Percentiles rank a stretch among this genome's conserved stretches.
Conservation (phyloP, 257 asterid species). For the Asclepias syriaca region DNA sequence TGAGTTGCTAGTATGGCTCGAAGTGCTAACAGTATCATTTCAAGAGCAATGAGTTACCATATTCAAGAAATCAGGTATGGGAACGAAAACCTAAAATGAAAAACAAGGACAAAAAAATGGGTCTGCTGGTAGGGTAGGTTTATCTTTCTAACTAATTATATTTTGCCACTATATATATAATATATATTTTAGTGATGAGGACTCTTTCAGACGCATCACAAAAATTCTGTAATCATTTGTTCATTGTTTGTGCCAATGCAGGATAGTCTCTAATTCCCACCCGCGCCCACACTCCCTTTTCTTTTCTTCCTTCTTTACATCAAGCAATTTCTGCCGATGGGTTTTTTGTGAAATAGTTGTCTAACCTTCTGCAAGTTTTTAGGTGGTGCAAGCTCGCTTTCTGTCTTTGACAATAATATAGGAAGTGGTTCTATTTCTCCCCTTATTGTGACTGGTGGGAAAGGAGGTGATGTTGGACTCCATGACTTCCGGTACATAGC, state of each 20-base stretch:
- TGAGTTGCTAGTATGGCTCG: background rate
- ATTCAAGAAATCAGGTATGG: background rate
- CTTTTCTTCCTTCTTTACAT: too few relatives aligned
- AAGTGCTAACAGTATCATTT: background rate
- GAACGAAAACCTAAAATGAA: too few relatives aligned
- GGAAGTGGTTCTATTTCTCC: conserved; percentile 97
- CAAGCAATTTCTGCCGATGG: background rate
- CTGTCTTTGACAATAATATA: conserved; percentile 85
- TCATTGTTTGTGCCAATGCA: background rate
- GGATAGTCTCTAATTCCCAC: background rate
- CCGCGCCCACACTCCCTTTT: background rate
- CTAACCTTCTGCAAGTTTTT: conserved; percentile 14
- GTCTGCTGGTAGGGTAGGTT: too few relatives aligned
- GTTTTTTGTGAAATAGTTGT: background rate
- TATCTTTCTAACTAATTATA: background rate
- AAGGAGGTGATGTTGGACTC: conserved; percentile 92
- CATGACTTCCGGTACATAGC: conserved; percentile 99
- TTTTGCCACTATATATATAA: too few relatives aligned
- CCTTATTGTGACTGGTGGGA: conserved; percentile 90
- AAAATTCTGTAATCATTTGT: background rate
- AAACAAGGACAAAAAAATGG: too few relatives aligned
- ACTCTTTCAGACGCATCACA: background rate
- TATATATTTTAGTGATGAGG: background rate
- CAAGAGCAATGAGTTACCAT: background rate
- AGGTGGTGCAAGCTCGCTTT: conserved; percentile 92